Evolutionary conservation across 176 grass and related monocot genomes (phyloP).

Genomic region (Paspalum notatum): DNA sequence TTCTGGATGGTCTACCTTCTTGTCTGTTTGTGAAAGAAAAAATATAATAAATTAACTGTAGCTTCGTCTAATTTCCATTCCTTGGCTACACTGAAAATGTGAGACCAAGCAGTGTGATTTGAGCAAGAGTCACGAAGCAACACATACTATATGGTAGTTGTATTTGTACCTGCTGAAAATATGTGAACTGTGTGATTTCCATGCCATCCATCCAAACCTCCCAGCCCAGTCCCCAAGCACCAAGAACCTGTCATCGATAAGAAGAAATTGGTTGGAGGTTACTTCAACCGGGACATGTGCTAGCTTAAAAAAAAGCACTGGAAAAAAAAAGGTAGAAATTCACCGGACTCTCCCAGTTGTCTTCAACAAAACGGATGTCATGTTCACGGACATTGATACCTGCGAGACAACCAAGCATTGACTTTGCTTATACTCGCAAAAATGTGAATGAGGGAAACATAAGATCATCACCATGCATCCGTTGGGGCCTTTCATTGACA

Average conservation of each 20-base stretch:
- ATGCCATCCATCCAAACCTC: slow-evolving; percentile 99
- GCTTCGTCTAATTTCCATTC: background rate
- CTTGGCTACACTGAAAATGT: background rate
- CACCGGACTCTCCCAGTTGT: slow-evolving; percentile 99
- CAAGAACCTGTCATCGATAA: slow-evolving; percentile 72
- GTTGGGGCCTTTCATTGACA: background rate
- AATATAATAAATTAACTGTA: background rate
- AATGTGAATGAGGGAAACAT: slow-evolving; percentile 8
- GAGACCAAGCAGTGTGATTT: slow-evolving; percentile 20
- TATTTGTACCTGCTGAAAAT: slow-evolving; percentile 89
- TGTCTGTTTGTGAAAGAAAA: background rate
- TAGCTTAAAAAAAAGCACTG: background rate
- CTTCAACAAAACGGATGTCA: slow-evolving; percentile 96
- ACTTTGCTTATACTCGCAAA: slow-evolving; percentile 24
- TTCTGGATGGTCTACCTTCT: background rate
- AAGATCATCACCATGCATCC: background rate
- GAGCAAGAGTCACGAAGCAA: slow-evolving; percentile 22
- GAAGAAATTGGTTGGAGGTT: background rate
- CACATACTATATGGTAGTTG: background rate
- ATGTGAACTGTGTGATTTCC: slow-evolving; percentile 99
- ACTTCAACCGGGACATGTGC: background rate
- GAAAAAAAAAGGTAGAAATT: slow-evolving; percentile 22
- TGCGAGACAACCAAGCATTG: slow-evolving; percentile 27
- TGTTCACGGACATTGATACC: slow-evolving; percentile 82
- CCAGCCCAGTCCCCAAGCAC: slow-evolving; percentile 98